Percentiles rank a stretch among this genome's conserved stretches.
Conservation (phyloP, 2,329 filamentous ascomycete species). For the Dryadomyces sulphureus region DNA sequence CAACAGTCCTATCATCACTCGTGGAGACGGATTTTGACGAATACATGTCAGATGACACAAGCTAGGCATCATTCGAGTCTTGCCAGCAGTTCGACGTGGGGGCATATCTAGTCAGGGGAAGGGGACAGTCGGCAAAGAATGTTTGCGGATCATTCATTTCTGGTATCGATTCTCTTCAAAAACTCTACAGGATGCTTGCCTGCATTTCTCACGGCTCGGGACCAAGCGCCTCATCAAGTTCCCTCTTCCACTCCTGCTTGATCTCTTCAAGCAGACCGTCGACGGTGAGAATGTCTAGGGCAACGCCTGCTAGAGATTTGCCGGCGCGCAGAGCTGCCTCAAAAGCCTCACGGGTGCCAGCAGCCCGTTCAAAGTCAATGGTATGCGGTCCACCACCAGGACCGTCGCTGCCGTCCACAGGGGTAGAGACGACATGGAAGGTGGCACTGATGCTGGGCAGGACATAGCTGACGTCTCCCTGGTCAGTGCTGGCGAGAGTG, state of each 20-base stretch:
- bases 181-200: no score
- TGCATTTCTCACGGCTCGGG: no score
- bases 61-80: no score
- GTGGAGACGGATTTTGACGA: no score
- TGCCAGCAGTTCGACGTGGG: no score
- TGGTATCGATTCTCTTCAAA: no score
- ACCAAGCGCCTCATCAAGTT: background rate
- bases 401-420: slow-evolving; percentile 5
- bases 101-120: no score
- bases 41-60: no score
- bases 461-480: slow-evolving; percentile 42
- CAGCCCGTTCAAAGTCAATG: slow-evolving; percentile 33
- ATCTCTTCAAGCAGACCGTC: slow-evolving; percentile 25
- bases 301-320: slow-evolving; percentile 32
- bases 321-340: slow-evolving; percentile 28
- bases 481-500: slow-evolving; percentile 40
- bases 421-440: slow-evolving; percentile 34
- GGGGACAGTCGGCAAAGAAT: no score
- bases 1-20: no score
- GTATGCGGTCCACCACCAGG: slow-evolving; percentile 34
- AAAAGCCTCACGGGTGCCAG: slow-evolving; percentile 32
- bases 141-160: no score
- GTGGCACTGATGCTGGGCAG: slow-evolving; percentile 38
- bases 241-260: slow-evolving; percentile 23
- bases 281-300: slow-evolving; percentile 28